Conservation (phyloP, 371 early-diverging fungal species). For the Mortierella sp. region DNA sequence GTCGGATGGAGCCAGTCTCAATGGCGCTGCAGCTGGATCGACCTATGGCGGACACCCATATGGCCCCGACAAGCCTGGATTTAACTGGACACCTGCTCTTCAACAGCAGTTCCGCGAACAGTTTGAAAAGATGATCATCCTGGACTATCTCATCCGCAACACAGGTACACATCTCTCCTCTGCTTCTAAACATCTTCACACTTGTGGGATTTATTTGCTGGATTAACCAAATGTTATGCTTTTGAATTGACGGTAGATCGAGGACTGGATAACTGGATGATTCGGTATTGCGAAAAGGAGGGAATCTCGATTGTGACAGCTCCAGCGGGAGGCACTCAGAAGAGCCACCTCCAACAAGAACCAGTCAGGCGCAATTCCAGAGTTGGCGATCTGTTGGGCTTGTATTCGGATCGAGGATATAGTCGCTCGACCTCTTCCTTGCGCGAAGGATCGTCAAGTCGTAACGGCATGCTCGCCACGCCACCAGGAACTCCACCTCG, state of each 20-base stretch:
- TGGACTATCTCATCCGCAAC: constrained; percentile 93
- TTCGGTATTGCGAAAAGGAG: constrained; percentile 69
- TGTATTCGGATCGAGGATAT: constrained; percentile 20
- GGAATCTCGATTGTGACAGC: constrained; percentile 47
- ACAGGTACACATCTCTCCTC: constrained; percentile 69
- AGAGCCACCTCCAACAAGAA: constrained; percentile 31
- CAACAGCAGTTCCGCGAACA: constrained; percentile 83
- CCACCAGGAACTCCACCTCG: constrained; percentile 37
- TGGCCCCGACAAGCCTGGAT: constrained; percentile 33
- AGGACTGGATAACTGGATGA: constrained; percentile 94
- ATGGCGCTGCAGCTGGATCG: constrained; percentile 27
- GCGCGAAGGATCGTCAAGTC: constrained; percentile 20
- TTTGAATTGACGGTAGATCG: constrained; percentile 65
- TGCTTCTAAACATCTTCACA: background rate
- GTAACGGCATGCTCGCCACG: constrained; percentile 25
- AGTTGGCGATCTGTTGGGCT: constrained; percentile 33
- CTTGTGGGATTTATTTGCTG: too few relatives aligned
- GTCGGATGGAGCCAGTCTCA: constrained; percentile 19
- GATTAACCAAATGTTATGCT: background rate
- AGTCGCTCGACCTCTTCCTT: constrained; percentile 22
- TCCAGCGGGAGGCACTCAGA: constrained; percentile 16
- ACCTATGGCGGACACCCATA: constrained; percentile 25
- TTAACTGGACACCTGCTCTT: constrained; percentile 74
- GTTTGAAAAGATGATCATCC: constrained; percentile 86
- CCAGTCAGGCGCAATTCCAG: constrained; percentile 38